phyloP scores from a whole-genome alignment of 1,139 yeast species.

The Taphrina populina region DNA sequence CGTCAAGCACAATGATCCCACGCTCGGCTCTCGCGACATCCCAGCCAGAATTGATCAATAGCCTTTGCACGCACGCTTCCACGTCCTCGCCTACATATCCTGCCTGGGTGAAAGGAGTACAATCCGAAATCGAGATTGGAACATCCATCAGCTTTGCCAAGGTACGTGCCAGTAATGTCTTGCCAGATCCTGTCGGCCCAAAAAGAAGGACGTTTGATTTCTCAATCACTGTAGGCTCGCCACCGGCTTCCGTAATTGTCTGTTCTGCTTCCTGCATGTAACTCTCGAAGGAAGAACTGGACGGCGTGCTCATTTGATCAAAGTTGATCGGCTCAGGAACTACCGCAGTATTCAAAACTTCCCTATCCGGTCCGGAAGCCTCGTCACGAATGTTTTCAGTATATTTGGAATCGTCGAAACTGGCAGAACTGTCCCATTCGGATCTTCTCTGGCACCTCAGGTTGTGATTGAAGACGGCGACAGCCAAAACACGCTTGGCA shows the following conservation, averaged over 20 bases:
- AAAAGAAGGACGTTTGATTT: slow-evolving; percentile 55
- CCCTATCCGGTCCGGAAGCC: slow-evolving; percentile 32
- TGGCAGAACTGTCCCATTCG: slow-evolving; percentile 17
- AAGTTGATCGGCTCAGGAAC: slow-evolving; percentile 4
- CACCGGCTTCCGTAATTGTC: slow-evolving; percentile 41
- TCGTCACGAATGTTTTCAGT: slow-evolving; percentile 27
- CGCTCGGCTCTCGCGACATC: slow-evolving; percentile 53
- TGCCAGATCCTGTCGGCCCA: slow-evolving; percentile 61
- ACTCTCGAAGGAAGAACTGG: background rate
- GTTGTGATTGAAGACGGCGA: slow-evolving; percentile 58
- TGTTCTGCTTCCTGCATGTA: slow-evolving; percentile 1
- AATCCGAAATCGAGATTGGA: slow-evolving; percentile 57
- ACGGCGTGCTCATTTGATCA: background rate
- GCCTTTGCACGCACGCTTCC: slow-evolving; percentile 54
- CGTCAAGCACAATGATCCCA: slow-evolving; percentile 58
- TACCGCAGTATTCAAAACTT: background rate
- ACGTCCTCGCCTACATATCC: slow-evolving; percentile 62
- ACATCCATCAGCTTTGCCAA: slow-evolving; percentile 53
- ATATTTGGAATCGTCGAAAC: slow-evolving; percentile 23
- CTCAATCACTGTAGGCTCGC: slow-evolving; percentile 47
- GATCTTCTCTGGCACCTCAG: slow-evolving; percentile 46
- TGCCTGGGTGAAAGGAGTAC: slow-evolving; percentile 59
- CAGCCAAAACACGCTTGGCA: slow-evolving; percentile 56
- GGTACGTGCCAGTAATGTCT: slow-evolving; percentile 55
- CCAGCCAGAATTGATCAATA: slow-evolving; percentile 52